Base-by-base conservation (phyloP, 768 basidiomycete genomes). In the Mycena polygramma region DNA sequence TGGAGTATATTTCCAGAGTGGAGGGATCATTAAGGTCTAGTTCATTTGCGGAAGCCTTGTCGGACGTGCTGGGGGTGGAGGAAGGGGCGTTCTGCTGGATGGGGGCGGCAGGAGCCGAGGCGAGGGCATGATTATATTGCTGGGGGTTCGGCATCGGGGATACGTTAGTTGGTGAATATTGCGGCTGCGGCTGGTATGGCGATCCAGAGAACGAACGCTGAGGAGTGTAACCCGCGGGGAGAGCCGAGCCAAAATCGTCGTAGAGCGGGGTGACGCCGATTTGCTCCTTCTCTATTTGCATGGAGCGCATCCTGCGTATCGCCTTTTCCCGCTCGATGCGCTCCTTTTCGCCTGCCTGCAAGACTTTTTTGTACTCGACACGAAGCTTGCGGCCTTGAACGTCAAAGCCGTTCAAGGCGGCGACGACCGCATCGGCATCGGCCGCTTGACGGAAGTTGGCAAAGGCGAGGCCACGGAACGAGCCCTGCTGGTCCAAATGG, bases 291-390 rank as follows among this genome's bases (percentile, higher is more conserved):
- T 96, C 94, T 37, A 98, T 81, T 78, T 98, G 96, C 90, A 98
- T 97, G 54, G 94, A 96, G 74, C 95, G 92, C 97, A 99, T 99
- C 70, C 98, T 89, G 73, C 97, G 93, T 71, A 99, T 91, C 2
- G 98, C 98, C 86, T 99, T 99, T 85, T 99, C 97, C 66, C 97
- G 86, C 81, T 99, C 98, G 77, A 99, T 99, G 66, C 95, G 90
- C 78, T 99, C 98, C 83, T 99, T 99, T 83, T 99, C 98, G 57
- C 97, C 97, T 5, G 97, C 96, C 80, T 98, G 97, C n/a, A 99
- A 84, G 10, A 98, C 97, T 82, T 98, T 98, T 86, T 99, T 99
- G 86, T 99, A 99, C 82, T 99, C 98, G 65, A 98, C 97, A 51
- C 98, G 93, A 59, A 99, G 87, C 82, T 98, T 99, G 76, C 98